These are phyloP conservation scores for Teunomyces atbi DNA, from an alignment of 805 yeast genomes.

Conservation along the genomic window DNA sequence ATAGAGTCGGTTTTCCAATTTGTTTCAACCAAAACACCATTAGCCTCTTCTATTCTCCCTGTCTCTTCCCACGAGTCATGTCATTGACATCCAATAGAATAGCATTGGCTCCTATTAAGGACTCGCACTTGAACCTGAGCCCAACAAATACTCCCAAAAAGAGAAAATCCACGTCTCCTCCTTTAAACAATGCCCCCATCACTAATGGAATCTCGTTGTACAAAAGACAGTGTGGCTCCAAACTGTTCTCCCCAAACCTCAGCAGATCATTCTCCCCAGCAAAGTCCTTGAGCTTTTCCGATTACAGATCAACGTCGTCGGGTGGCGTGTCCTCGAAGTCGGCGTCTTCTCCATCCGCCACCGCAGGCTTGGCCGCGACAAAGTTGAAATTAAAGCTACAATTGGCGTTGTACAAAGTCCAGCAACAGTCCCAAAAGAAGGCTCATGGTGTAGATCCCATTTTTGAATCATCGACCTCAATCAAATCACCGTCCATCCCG, in stretches of 20 bases:
- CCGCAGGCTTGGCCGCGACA: slow-evolving; percentile 42
- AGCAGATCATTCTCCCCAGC: slow-evolving; percentile 8
- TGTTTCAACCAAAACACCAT: background rate
- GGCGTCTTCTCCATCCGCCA: slow-evolving; percentile 12
- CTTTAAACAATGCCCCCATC: background rate
- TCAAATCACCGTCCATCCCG: slow-evolving; percentile 11
- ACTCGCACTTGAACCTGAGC: slow-evolving; percentile 25
- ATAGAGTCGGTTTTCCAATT: slow-evolving; percentile 2
- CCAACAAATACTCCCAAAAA: slow-evolving; percentile 1
- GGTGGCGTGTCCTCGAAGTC: background rate
- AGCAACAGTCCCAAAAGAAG: slow-evolving; percentile 8
- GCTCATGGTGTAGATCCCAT: background rate
- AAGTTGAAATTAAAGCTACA: slow-evolving; percentile 43
- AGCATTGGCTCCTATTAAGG: slow-evolving; percentile 39
- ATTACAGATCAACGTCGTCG: slow-evolving; percentile 18
- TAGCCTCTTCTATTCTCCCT: too few relatives aligned
- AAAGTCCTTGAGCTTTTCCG: slow-evolving; percentile 24
- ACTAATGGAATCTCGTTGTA: background rate
- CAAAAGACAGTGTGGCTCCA: slow-evolving; percentile 8
- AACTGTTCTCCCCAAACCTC: slow-evolving; percentile 6
- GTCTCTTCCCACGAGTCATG: slow-evolving; percentile 1
- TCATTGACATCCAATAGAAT: slow-evolving; percentile 25
- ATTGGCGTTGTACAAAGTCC: slow-evolving; percentile 40
- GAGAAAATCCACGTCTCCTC: slow-evolving; percentile 1
- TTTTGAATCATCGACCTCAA: background rate